These are phyloP conservation scores for Neonectria ditissima DNA, from an alignment of 2,329 filamentous ascomycete species.

Conservation along the genomic window DNA sequence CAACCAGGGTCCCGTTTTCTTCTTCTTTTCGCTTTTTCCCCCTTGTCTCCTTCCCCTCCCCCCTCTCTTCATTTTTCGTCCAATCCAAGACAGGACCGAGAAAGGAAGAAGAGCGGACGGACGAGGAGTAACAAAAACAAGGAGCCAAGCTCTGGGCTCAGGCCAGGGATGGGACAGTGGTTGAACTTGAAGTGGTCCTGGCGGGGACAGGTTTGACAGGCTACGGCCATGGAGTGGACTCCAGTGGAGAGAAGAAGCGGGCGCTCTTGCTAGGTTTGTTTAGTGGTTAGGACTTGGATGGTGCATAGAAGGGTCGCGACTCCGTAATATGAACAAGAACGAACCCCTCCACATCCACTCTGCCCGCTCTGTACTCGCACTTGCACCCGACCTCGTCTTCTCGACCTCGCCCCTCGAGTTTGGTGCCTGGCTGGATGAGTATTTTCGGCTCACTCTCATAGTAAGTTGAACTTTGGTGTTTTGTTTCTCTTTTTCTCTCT, in stretches of 20 bases:
- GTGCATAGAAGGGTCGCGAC: not conserved
- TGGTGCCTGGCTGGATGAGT: not conserved
- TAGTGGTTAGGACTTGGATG: not conserved
- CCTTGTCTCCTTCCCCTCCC: too few relatives aligned
- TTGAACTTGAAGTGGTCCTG: slow-evolving; percentile 28
- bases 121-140: slow-evolving; percentile 4
- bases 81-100: slow-evolving; percentile 5
- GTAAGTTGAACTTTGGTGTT: slow-evolving; percentile 5
- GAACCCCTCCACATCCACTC: slow-evolving; percentile 27
- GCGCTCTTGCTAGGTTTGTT: slow-evolving; percentile 8
- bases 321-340: slow-evolving; percentile 27
- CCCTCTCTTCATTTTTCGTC: not conserved
- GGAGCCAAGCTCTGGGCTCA: slow-evolving; percentile 26
- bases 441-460: not conserved
- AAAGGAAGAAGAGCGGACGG: slow-evolving; percentile 3
- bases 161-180: slow-evolving; percentile 34
- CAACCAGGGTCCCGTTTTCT: not conserved
- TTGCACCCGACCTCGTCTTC: slow-evolving; percentile 2
- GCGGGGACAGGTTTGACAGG: slow-evolving; percentile 4
- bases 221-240: not conserved
- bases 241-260: slow-evolving; percentile 18
- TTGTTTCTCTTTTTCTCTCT: too few relatives aligned
- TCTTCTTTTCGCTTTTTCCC: not conserved
- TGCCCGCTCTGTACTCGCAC: not conserved
- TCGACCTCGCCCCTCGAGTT: not conserved